Percentiles rank a stretch among this genome's conserved stretches.
phyloP scores from a whole-genome alignment of 768 basidiomycete genomes.

The Clavulina sp. region DNA sequence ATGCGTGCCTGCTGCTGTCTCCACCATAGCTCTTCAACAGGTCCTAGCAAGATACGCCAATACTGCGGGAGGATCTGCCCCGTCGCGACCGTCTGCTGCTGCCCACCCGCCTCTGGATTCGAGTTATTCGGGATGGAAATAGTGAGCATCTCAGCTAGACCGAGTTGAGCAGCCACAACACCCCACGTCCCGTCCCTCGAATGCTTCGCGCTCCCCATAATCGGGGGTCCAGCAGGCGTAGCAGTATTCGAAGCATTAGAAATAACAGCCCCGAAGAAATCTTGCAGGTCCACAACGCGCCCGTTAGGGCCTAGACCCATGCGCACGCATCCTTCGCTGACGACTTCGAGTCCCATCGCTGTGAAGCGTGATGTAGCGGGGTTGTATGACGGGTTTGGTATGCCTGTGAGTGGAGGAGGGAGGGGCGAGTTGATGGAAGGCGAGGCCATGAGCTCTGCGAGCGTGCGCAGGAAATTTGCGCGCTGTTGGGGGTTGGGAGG shows the following conservation, averaged over 20 bases:
- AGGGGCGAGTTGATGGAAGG: constrained; percentile 40
- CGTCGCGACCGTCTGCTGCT: constrained; percentile 23
- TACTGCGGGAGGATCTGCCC: constrained; percentile 28
- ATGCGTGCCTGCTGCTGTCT: constrained; percentile 29
- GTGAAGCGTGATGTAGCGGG: constrained; percentile 46
- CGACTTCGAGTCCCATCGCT: constrained; percentile 40
- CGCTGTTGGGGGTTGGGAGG: not conserved
- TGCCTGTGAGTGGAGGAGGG: constrained; percentile 55
- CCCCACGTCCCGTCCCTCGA: too few relatives aligned
- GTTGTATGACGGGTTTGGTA: constrained; percentile 42
- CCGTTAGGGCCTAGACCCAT: too few relatives aligned
- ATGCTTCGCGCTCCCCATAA: too few relatives aligned
- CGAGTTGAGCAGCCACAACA: constrained; percentile 34
- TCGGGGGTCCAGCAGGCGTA: too few relatives aligned
- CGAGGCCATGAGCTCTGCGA: constrained; percentile 36
- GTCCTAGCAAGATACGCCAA: constrained; percentile 43
- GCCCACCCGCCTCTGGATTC: not conserved
- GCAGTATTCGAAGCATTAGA: too few relatives aligned
- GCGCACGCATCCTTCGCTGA: constrained; percentile 46
- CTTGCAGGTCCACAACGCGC: constrained; percentile 61
- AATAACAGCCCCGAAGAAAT: constrained; percentile 44
- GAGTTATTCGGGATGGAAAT: not conserved
- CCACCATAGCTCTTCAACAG: constrained; percentile 57
- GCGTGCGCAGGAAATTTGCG: constrained; percentile 32
- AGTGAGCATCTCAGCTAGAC: constrained; percentile 37